phyloP scores from a whole-genome alignment of 2,329 filamentous ascomycete species.

The Botrytis hyacinthi region DNA sequence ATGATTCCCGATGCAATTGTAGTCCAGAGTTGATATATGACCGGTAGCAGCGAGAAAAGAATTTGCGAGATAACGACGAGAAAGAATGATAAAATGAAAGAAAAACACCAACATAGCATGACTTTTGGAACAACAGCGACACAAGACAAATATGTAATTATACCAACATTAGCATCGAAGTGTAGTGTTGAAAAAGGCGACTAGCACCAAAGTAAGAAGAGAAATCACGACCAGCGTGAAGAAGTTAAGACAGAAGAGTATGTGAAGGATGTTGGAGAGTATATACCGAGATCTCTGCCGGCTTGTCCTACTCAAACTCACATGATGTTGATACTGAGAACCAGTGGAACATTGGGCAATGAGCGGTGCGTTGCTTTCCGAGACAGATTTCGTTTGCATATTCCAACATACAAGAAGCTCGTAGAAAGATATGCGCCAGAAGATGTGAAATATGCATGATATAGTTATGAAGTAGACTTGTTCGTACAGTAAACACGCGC shows the following conservation, averaged over 20 bases:
- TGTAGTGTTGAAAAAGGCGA: not conserved
- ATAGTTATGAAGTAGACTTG: not conserved
- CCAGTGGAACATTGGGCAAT: too few species aligned
- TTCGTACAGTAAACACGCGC: not conserved
- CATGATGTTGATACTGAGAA: too few species aligned
- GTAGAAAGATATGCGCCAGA: not conserved
- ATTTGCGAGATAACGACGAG: not conserved
- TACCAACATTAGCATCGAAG: not conserved
- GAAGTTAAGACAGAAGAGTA: not conserved
- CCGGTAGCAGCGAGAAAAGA: not conserved
- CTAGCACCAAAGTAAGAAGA: not conserved
- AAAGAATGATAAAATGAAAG: not conserved
- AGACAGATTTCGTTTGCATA: not conserved
- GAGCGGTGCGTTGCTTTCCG: not conserved
- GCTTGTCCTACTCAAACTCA: not conserved
- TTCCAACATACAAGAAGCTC: not conserved
- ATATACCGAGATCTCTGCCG: not conserved
- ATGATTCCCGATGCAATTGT: not conserved
- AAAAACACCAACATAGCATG: not conserved
- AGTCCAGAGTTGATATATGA: not conserved
- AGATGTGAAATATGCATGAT: not conserved
- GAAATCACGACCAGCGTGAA: not conserved
- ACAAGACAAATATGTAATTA: not conserved
- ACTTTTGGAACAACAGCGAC: not conserved
- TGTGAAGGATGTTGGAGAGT: not conserved